phyloP scores from a whole-genome alignment of 345 rosid genomes.

The Capsella bursapastoris region DNA sequence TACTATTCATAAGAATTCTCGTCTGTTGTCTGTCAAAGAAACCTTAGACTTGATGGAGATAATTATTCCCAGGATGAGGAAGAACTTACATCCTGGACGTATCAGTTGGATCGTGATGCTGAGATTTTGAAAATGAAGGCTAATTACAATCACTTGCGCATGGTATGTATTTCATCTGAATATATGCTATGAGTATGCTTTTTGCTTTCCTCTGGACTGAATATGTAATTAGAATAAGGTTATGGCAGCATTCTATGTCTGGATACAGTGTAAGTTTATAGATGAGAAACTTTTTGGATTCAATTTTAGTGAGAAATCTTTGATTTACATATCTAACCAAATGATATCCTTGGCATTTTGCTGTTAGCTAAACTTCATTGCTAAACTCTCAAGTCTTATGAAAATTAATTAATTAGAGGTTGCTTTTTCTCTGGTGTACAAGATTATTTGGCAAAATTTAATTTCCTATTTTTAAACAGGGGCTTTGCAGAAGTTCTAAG shows the following conservation, averaged over 20 bases:
- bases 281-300: no score
- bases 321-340: no score
- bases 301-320: no score
- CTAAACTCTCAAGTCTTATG: constrained; percentile 10
- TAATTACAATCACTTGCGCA: constrained; percentile 64
- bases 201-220: constrained; percentile 15
- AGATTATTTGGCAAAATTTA: not conserved
- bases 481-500: constrained; percentile 5
- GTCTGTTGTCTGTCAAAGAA: constrained; percentile 25
- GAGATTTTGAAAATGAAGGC: constrained; percentile 84
- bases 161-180: constrained; percentile 53
- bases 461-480: not conserved
- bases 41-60: constrained; percentile 22
- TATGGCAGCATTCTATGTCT: no score
- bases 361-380: constrained; percentile 1
- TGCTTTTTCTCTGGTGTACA: constrained; percentile 10
- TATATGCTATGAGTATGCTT: constrained; percentile 5
- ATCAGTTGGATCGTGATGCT: constrained; percentile 80
- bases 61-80: constrained; percentile 69
- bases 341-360: no score
- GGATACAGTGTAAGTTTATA: no score
- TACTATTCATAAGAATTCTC: constrained; percentile 6
- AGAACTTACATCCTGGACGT: constrained; percentile 74
- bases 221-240: constrained; percentile 11
- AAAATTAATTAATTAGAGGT: not conserved